Evolutionary conservation across 2,329 filamentous ascomycete genomes (phyloP).

Genomic region (Aphanocladium album): DNA sequence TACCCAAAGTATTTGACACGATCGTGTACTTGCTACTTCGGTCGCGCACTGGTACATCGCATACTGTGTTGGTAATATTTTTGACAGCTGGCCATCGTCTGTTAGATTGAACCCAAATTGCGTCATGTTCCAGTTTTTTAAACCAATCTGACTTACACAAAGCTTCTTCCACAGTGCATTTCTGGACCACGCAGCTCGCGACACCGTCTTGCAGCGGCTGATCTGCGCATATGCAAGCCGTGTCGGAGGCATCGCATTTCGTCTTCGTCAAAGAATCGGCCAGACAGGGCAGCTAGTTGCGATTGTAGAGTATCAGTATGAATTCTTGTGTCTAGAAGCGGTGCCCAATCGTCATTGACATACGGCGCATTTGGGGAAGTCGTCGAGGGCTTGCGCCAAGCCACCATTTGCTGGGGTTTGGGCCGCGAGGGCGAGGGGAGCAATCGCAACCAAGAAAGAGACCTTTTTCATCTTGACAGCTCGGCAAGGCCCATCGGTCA

Average conservation of each 20-base stretch:
- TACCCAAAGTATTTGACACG: slow-evolving; percentile 20
- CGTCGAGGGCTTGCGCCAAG: neutral
- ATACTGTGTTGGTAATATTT: slow-evolving; percentile 17
- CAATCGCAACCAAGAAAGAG: neutral
- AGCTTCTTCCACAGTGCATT: slow-evolving; percentile 1
- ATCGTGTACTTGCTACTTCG: slow-evolving; percentile 15
- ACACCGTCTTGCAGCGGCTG: neutral
- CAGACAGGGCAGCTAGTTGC: neutral
- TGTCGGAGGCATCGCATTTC: neutral
- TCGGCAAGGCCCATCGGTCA: too few species aligned
- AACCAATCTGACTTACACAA: neutral
- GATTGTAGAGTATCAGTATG: neutral
- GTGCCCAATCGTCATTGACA: neutral
- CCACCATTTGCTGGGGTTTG: neutral
- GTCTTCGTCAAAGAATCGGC: neutral
- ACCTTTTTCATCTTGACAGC: neutral
- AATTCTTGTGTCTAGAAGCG: neutral
- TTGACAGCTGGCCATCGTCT: neutral
- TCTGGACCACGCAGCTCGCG: neutral
- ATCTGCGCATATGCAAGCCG: slow-evolving; percentile 6
- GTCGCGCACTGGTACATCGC: slow-evolving; percentile 14
- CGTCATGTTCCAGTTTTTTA: too few species aligned
- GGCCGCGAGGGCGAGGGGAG: neutral
- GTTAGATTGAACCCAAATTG: neutral
- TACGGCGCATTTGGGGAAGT: slow-evolving; percentile 10